Base-by-base conservation (phyloP, 768 basidiomycete species). In the Suillus subalutaceus region DNA sequence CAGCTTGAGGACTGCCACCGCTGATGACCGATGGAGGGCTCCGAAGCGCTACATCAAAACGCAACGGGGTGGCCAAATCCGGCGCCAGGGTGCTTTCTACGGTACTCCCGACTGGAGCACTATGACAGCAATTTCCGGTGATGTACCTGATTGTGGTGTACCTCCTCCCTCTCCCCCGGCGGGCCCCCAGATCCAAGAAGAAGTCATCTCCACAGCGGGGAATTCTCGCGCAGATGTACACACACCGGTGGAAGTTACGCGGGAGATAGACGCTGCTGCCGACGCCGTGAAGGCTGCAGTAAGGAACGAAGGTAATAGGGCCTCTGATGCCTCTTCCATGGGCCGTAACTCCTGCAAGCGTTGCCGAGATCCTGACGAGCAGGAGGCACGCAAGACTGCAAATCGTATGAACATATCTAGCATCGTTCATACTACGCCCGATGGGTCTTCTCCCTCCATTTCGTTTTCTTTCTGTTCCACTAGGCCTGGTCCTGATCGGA, bases 31-130 rank as follows among this genome's bases (percentile, higher is more conserved):
- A 13, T 64, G 63, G 63, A 32, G 0, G 7, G 52, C 26, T 35
- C 63, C 63, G 2, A 37, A 63, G 37, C 18, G 6, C 37, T 63
- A 57, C 23, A 7, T n/a, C 26, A 43, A 43, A 16, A 32, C 18
- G 8, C 59, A 60, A 13, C 63, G 38, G 15, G 32, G 26, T 32
- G 12, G 38, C 8, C 15, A 3, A 26, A 35, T 64, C 2, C 38
- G 38, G 13, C 63, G 63, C 32, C 63, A 64, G 3, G 63, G 63
- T 64, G 56, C 63, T 26, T 64, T 64, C 20, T 64, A 64, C n/a
- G 57, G 26, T 18, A 43, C 43, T n/a, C 63, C 63, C 18, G 26
- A 62, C 32, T 63, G 63, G 63, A 15, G 38, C 20, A 12, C 63
- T 13, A 63, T 63, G 63, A 18, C 58, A 15, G 38, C 16, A 41